phyloP scores from a whole-genome alignment of 805 yeast species.

The Suhomyces canberraensis region DNA sequence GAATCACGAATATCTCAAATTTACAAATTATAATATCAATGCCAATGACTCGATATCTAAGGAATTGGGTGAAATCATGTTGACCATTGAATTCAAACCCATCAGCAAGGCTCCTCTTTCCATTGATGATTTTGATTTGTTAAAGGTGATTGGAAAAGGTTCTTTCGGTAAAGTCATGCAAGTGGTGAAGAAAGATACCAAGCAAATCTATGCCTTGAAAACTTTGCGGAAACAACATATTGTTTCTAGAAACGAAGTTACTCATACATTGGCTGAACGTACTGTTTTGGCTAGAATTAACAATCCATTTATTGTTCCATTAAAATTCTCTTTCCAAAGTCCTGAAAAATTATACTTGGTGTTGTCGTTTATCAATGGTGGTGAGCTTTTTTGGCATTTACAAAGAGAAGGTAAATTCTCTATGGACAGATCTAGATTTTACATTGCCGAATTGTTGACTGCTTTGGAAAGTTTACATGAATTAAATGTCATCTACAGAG shows the following conservation, averaged over 20 bases:
- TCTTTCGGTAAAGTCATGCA: conserved; percentile 99
- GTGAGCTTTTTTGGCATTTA: conserved; percentile 91
- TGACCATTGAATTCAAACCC: conserved; percentile 70
- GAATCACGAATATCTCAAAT: conserved; percentile 52
- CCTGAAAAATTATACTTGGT: conserved; percentile 93
- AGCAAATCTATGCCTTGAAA: conserved; percentile 90
- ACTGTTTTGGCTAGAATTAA: conserved; percentile 90
- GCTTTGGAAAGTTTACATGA: conserved; percentile 92
- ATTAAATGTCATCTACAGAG: conserved; percentile 90
- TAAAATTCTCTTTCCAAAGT: conserved; percentile 94
- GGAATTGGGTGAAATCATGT: conserved; percentile 50
- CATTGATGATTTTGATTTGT: conserved; percentile 87
- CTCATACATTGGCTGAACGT: conserved; percentile 94
- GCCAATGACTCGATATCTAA: conserved; percentile 29
- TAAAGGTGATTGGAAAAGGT: conserved; percentile 96
- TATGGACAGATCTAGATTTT: conserved; percentile 84
- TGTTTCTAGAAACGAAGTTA: conserved; percentile 90
- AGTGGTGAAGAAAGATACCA: conserved; percentile 92
- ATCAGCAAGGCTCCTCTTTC: conserved; percentile 59
- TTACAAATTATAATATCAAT: conserved; percentile 41
- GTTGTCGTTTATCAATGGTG: conserved; percentile 92
- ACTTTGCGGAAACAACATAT: conserved; percentile 93
- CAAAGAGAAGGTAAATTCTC: conserved; percentile 89
- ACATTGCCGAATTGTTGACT: conserved; percentile 88
- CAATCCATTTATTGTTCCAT: conserved; percentile 93